These are phyloP conservation scores for Coelastrella sp. DNA, from an alignment of 139 green algal species.

Conservation along the genomic window DNA sequence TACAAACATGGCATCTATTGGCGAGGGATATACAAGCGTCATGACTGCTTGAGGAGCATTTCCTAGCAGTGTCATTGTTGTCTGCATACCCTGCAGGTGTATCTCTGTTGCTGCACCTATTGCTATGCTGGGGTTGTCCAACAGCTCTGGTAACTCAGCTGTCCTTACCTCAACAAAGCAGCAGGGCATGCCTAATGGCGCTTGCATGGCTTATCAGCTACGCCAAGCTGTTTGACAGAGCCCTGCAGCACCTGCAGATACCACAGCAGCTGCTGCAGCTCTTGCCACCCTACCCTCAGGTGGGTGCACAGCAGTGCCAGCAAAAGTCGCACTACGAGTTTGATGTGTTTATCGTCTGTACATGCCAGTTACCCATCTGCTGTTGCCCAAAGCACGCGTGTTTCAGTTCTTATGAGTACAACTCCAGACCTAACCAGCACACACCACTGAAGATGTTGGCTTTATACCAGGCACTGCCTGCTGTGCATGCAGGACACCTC, in stretches of 20 bases:
- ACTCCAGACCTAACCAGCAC: too few relatives aligned
- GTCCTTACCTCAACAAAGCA: not conserved
- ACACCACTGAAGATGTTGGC: too few relatives aligned
- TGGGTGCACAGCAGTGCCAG: conserved; percentile 8
- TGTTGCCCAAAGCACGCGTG: too few relatives aligned
- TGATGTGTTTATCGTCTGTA: too few relatives aligned
- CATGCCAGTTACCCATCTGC: too few relatives aligned
- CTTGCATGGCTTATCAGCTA: conserved; percentile 22
- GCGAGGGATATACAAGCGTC: too few relatives aligned
- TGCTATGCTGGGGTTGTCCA: conserved; percentile 11
- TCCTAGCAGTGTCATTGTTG: too few relatives aligned
- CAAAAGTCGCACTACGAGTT: too few relatives aligned
- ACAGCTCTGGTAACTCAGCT: not conserved
- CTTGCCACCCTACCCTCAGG: conserved; percentile 12
- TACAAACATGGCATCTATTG: too few relatives aligned
- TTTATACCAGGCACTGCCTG: too few relatives aligned
- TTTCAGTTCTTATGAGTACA: too few relatives aligned
- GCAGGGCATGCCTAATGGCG: conserved; percentile 10
- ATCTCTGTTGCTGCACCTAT: not conserved
- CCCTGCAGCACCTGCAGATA: conserved; percentile 38
- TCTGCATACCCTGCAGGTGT: conserved; percentile 17
- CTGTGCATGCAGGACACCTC: conserved; percentile 28
- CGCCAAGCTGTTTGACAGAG: conserved; percentile 20
- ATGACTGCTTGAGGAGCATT: too few relatives aligned
- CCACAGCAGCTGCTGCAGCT: conserved; percentile 7